A percentile compares a stretch with the other conserved stretches of the same genome.
Evolutionary conservation across 2,329 filamentous ascomycete species (phyloP).

Genomic region (Pseudopithomyces maydicus): DNA sequence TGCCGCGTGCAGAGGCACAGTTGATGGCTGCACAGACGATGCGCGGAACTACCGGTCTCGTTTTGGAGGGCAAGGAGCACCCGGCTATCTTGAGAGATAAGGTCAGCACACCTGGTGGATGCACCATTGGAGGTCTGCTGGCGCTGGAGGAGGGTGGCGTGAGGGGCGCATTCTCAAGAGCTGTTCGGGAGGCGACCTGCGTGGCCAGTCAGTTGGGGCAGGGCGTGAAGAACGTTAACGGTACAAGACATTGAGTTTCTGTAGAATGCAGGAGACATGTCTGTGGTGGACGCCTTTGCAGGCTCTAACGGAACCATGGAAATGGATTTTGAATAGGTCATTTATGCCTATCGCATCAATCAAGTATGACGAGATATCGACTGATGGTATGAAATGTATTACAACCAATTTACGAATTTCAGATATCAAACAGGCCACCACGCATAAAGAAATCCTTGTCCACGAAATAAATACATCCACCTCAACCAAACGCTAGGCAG

Average conservation of each 20-base stretch:
- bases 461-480: too few species aligned
- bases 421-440: too few species aligned
- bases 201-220: slow-evolving; percentile 70
- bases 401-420: too few species aligned
- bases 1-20: slow-evolving; percentile 73
- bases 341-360: too few species aligned
- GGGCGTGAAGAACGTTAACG: slow-evolving; percentile 56
- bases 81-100: slow-evolving; percentile 76
- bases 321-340: too few species aligned
- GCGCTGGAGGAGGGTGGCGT: slow-evolving; percentile 75
- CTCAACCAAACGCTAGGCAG: too few species aligned
- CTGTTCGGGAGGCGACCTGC: slow-evolving; percentile 72
- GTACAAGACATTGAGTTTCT: slow-evolving; percentile 35
- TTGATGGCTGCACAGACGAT: slow-evolving; percentile 81
- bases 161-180: slow-evolving; percentile 68
- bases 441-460: too few species aligned
- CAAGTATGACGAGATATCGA: too few species aligned
- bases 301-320: too few species aligned
- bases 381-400: too few species aligned
- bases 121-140: slow-evolving; percentile 75
- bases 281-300: too few species aligned
- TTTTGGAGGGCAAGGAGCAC: slow-evolving; percentile 70
- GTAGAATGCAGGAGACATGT: too few species aligned
- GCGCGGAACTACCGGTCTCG: slow-evolving; percentile 71
- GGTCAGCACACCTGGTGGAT: slow-evolving; percentile 77